Conservation (phyloP, 192 early-diverging fungal genomes). For the Pecoramyces ruminantium region DNA sequence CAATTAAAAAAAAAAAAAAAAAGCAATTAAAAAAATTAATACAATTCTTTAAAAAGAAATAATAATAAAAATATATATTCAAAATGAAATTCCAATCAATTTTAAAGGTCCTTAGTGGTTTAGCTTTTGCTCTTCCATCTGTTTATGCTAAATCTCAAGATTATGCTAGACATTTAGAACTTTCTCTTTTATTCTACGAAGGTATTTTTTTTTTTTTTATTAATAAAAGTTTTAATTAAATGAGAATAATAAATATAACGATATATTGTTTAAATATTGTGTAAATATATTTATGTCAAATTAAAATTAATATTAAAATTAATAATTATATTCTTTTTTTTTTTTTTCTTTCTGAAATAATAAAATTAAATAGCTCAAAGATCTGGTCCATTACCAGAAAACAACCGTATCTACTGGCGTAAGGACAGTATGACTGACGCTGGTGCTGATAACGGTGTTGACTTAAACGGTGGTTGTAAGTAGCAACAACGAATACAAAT, state of each 20-base stretch:
- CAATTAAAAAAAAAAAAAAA: too few relatives aligned
- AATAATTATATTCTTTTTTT: too few relatives aligned
- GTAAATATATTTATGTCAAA: too few relatives aligned
- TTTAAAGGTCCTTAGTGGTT: not conserved
- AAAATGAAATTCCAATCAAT: not conserved
- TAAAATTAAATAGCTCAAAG: not conserved
- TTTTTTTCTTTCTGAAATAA: too few relatives aligned
- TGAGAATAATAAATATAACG: too few relatives aligned
- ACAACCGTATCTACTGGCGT: slow-evolving; percentile 8
- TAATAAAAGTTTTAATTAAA: too few relatives aligned
- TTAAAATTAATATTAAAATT: too few relatives aligned
- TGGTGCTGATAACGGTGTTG: slow-evolving; percentile 15
- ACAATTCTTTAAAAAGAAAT: too few relatives aligned
- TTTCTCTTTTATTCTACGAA: not conserved
- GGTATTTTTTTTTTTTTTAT: too few relatives aligned
- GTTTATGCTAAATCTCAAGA: not conserved
- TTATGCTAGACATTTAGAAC: not conserved
- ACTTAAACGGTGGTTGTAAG: slow-evolving; percentile 22
- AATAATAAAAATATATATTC: not conserved
- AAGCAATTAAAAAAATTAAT: too few relatives aligned
- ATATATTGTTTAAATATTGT: too few relatives aligned
- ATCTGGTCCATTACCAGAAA: not conserved
- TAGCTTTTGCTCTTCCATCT: not conserved
- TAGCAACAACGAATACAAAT: not conserved
- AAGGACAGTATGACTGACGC: slow-evolving; percentile 16